Evolutionary conservation across 176 grass and related monocot species (phyloP), one percentile per base, ranked within the genome.

Genomic region (Phyllostachys edulis): DNA sequence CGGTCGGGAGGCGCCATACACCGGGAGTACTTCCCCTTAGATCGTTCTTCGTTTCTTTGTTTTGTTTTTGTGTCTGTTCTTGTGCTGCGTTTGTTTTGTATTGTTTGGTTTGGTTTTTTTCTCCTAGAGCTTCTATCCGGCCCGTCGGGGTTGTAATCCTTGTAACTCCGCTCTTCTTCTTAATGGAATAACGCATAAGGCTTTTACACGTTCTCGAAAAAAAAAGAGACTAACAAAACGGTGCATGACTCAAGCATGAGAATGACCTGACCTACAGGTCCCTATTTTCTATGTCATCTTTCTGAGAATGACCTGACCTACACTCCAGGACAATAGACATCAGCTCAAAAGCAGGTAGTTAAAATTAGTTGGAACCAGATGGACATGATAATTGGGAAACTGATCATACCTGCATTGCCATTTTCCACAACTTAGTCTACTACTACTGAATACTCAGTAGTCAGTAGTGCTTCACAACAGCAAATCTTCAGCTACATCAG

Each of bases 321-420:
- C 50, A 78, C 5, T 71, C 65, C 84, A 90, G 55, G 39, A 79
- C 55, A 79, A 6, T 13, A 52, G 10, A 45, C 82, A 73, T 85
- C 86, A 82, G 59, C 82, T 69, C 24, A 78, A 42, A 74, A 60
- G 26, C 62, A 51, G 89, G 80, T 86, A 73, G 86, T 82, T 88
- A 77, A 51, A 85, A 23, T 91, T 89, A 75, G 87, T 75, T 89
- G 87, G 57, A 80, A 73, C 21, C 24, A 51, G 10, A 80, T 11
- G 40, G 51, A 24, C 38, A 39, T 44, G 7, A 60, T 61, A 61
- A 69, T 41, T 47, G 11, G 63, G 50, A 20, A 26, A 50, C 62
- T 75, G 63, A 79, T 44, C 63, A 63, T 67, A 26, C 40, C 50
- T 75, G 26, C 78, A 57, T 24, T 66, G 77, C 36, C 47, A 50